A percentile compares a stretch with the other conserved stretches of the same genome.
phyloP scores from a whole-genome alignment of 169 alveolate species.

The Plasmodium berghei region DNA sequence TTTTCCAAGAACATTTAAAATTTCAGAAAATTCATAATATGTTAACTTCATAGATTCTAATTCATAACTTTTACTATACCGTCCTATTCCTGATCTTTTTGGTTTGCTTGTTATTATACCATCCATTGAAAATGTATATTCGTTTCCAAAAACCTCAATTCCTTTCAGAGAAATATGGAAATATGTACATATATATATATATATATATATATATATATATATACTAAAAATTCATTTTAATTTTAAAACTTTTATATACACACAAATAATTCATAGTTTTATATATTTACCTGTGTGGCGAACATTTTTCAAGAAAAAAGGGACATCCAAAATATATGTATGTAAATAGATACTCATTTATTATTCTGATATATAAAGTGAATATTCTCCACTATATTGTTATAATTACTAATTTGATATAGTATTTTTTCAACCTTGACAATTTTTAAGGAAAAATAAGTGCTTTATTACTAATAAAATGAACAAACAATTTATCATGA shows the following conservation, averaged over 20 bases:
- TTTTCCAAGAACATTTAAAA: conserved; percentile 70
- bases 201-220: not conserved
- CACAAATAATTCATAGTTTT: not conserved
- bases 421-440: not conserved
- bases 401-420: not conserved
- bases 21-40: conserved; percentile 43
- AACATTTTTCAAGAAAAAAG: conserved; percentile 76
- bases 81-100: conserved; percentile 41
- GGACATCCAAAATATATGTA: conserved; percentile 70
- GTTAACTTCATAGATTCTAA: conserved; percentile 36
- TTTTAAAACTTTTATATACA: not conserved
- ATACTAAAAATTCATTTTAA: not conserved
- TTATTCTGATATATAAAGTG: not conserved
- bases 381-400: not conserved
- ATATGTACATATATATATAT: not conserved
- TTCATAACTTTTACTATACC: conserved; percentile 58
- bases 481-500: no score
- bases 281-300: conserved; percentile 71
- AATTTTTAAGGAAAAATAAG: not conserved
- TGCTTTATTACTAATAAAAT: no score
- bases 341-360: conserved; percentile 70
- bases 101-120: conserved; percentile 67
- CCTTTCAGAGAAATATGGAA: not conserved
- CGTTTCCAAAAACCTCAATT: conserved; percentile 65
- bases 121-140: conserved; percentile 73